Evolutionary conservation across 805 yeast species (phyloP).

Genomic region (Saccharomycopsis microspora): DNA sequence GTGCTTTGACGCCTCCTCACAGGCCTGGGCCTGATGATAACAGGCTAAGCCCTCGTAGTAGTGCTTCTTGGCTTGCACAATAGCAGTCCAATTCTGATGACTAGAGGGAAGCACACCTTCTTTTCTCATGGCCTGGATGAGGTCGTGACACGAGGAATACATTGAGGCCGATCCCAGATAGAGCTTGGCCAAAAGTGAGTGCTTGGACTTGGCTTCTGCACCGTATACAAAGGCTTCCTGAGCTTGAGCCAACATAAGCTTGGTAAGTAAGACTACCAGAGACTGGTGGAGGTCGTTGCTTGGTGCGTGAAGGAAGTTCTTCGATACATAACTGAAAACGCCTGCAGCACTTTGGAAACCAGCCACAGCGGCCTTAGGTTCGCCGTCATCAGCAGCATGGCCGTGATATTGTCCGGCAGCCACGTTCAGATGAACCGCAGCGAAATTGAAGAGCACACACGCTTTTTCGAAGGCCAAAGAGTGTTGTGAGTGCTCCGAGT

Average conservation of each 20-base stretch:
- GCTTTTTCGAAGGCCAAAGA: slow-evolving; percentile 89
- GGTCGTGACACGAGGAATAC: slow-evolving; percentile 41
- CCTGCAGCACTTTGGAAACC: slow-evolving; percentile 71
- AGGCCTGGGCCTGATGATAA: slow-evolving; percentile 52
- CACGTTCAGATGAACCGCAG: slow-evolving; percentile 42
- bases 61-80: slow-evolving; percentile 37
- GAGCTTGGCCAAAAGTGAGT: slow-evolving; percentile 64
- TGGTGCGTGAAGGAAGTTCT: slow-evolving; percentile 84
- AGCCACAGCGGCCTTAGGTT: slow-evolving; percentile 31
- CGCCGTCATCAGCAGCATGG: slow-evolving; percentile 20
- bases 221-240: slow-evolving; percentile 73
- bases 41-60: slow-evolving; percentile 51
- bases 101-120: slow-evolving; percentile 6
- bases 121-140: slow-evolving; percentile 18
- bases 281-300: slow-evolving; percentile 63
- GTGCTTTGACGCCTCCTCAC: slow-evolving; percentile 33
- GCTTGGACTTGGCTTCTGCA: slow-evolving; percentile 42
- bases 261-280: slow-evolving; percentile 50
- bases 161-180: slow-evolving; percentile 49
- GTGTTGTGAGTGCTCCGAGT: slow-evolving; percentile 43
- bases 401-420: slow-evolving; percentile 29
- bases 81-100: slow-evolving; percentile 35
- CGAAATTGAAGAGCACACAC: slow-evolving; percentile 68
- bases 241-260: slow-evolving; percentile 73
- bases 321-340: slow-evolving; percentile 56